A percentile compares a stretch with the other conserved stretches of the same genome.
Conservation (phyloP, 495 filamentous ascomycete species). For the Platismatia glauca region DNA sequence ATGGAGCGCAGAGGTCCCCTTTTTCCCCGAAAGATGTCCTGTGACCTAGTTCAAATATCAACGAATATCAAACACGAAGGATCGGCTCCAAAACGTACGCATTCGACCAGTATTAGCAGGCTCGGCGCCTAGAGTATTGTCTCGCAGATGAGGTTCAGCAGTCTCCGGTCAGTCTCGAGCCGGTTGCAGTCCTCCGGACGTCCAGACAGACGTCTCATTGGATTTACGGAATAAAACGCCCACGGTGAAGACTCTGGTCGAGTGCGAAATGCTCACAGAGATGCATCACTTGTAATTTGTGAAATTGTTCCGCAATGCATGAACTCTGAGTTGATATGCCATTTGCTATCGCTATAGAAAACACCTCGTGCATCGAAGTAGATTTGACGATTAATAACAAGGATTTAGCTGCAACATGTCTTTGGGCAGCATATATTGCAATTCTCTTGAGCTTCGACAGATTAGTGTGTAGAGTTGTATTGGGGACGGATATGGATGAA, state of each 20-base stretch:
- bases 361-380: neutral
- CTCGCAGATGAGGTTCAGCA: neutral
- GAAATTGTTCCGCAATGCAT: neutral
- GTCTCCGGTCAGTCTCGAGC: neutral
- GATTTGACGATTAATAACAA: constrained; percentile 1
- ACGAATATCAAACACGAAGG: no score
- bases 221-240: neutral
- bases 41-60: no score
- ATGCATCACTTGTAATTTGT: neutral
- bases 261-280: neutral
- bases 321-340: constrained; percentile 3
- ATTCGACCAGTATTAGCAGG: no score
- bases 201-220: neutral
- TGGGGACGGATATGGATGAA: neutral
- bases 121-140: neutral
- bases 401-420: neutral
- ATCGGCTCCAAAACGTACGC: no score
- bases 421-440: neutral
- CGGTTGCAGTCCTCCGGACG: neutral
- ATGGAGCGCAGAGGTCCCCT: no score
- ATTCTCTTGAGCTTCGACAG: neutral
- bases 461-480: neutral
- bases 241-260: neutral
- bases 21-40: no score
- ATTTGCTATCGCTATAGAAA: constrained; percentile 1